These are phyloP conservation scores for Coniochaeta sp. DNA, from an alignment of 2,329 filamentous ascomycete species.

Conservation along the genomic window DNA sequence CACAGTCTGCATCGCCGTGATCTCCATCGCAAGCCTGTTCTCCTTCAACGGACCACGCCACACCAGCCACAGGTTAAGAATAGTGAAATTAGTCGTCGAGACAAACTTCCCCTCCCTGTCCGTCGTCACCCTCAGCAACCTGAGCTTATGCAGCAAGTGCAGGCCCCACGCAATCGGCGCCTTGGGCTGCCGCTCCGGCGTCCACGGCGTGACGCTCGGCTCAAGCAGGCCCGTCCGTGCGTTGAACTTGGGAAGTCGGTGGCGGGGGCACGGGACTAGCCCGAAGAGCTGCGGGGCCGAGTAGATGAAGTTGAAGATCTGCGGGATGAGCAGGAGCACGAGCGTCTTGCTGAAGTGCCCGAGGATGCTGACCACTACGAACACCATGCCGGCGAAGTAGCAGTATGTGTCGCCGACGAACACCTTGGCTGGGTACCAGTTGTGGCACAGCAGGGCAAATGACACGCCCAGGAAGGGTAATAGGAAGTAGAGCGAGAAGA, in stretches of 20 bases:
- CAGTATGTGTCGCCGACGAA: constrained; percentile 99
- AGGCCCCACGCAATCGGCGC: constrained; percentile 55
- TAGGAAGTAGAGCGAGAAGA: constrained; percentile 92
- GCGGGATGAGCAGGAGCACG: constrained; percentile 80
- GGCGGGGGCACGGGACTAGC: constrained; percentile 83
- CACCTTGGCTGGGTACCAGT: constrained; percentile 91
- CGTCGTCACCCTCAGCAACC: constrained; percentile 58
- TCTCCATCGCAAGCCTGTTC: constrained; percentile 70
- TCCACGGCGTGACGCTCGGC: constrained; percentile 74
- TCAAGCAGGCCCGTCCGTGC: constrained; percentile 77
- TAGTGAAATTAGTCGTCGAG: constrained; percentile 83
- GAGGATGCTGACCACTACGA: constrained; percentile 91
- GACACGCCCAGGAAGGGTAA: constrained; percentile 93
- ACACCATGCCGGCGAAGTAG: constrained; percentile 99
- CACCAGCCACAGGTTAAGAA: constrained; percentile 93
- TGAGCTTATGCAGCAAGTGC: constrained; percentile 59
- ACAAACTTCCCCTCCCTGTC: constrained; percentile 63
- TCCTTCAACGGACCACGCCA: constrained; percentile 90
- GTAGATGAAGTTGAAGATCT: constrained; percentile 96
- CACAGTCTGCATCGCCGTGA: constrained; percentile 69
- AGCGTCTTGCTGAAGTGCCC: constrained; percentile 98
- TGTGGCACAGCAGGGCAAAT: constrained; percentile 76
- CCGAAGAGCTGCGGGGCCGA: constrained; percentile 87
- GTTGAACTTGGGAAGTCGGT: constrained; percentile 86
- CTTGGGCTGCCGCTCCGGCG: constrained; percentile 57